Evolutionary conservation across 257 asterid species (phyloP).

Genomic region (Avicennia marina): DNA sequence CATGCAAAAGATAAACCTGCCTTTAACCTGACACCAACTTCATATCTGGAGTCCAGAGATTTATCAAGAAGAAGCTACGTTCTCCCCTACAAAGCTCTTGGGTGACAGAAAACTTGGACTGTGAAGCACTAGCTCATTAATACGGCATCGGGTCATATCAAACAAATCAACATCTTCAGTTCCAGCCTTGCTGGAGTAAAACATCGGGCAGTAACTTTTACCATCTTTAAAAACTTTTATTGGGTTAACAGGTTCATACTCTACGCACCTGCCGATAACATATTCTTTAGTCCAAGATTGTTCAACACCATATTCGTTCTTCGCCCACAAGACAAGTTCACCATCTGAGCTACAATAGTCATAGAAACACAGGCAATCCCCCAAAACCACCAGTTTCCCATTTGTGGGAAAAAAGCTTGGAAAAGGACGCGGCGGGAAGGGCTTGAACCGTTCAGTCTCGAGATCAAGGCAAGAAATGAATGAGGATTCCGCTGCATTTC

Average conservation of each 20-base stretch:
- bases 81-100: too few species aligned
- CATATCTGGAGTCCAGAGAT: too few species aligned
- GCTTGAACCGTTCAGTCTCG: neutral
- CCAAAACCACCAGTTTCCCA: constrained; percentile 8
- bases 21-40: too few species aligned
- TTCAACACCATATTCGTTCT: constrained; percentile 37
- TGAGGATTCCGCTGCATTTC: neutral
- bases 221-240: constrained; percentile 33
- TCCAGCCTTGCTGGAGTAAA: too few species aligned
- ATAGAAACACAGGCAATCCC: constrained; percentile 23
- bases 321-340: constrained; percentile 28
- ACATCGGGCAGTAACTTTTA: too few species aligned
- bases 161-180: too few species aligned
- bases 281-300: constrained; percentile 27
- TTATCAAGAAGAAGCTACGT: too few species aligned
- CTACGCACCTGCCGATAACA: constrained; percentile 17
- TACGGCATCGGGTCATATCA: too few species aligned
- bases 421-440: too few species aligned
- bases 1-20: too few species aligned
- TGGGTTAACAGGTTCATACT: constrained; percentile 4
- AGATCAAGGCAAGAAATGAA: neutral
- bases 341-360: constrained; percentile 14
- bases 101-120: too few species aligned
- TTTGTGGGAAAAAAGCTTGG: neutral
- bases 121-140: too few species aligned